Base-by-base conservation (phyloP, 805 yeast genomes). In the Dipodascus geniculatus region DNA sequence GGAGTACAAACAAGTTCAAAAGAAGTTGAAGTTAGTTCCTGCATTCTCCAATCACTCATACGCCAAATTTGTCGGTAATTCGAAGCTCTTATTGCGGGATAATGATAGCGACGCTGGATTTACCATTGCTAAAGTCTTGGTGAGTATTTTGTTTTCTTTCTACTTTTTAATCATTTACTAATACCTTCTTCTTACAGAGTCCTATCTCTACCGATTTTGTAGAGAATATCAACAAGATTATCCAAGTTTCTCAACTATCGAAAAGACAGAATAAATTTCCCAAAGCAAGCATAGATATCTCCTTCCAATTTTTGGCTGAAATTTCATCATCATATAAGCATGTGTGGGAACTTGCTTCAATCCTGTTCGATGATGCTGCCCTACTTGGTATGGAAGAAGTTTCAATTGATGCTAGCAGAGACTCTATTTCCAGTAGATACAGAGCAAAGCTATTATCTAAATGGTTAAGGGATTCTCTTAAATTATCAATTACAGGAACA, bases 301-400 rank as follows among this genome's bases (percentile, higher is more conserved):
- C 52, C 2, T 54, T 54, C 52, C 48, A 54, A 47, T 31, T 49
- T 23, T 23, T 52, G 38, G 51, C 28, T 2, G 23, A 35, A 38
- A 47, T n/a, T n/a, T 52, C 24, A 14, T 17, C 49, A 3, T 23
- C 2, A 44, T 22, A 31, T 23, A 22, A 28, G 17, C 17, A 28
- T 47, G 53, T 71, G 38, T 77, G 88, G 79, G 71, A 72, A n/a
- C 68, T 85, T 48, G 77, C 84, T 1, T 77, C 86, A 0, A 74
- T 80, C 20, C 69, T 89, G 48, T 85, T 85, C 66, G 87, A 81
- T 63, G 69, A 70, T 19, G 56, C 62, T 23, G 49, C 50, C 3
- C 22, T 57, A 16, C 57, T 57, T 9, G 58, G 66, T 2, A 49
- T 63, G 3, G 60, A 60, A 3, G 56, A 55, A 8, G 58, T 63